Evolutionary conservation across 148 eudicot species (phyloP).

Genomic region (Rhododendron griersonianum): DNA sequence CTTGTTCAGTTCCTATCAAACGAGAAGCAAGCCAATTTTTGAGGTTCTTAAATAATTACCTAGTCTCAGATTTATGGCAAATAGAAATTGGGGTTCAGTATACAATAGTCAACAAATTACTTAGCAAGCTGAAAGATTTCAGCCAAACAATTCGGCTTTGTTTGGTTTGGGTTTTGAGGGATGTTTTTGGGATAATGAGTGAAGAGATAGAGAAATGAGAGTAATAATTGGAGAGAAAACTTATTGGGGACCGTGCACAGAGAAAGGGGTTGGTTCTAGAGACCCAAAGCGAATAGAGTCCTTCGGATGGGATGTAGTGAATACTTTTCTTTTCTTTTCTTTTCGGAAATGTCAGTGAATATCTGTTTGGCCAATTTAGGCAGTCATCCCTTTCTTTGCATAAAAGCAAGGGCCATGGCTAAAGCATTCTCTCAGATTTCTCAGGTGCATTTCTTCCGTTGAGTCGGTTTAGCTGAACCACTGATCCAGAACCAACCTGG

Average conservation of each 20-base stretch:
- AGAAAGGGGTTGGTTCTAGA: neutral
- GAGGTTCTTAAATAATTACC: neutral
- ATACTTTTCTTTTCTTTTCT: neutral
- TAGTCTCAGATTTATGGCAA: neutral
- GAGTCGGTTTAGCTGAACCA: neutral
- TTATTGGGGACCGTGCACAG: neutral
- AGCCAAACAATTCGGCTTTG: neutral
- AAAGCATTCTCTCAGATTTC: neutral
- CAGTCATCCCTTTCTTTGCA: neutral
- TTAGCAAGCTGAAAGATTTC: neutral
- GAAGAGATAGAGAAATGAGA: neutral
- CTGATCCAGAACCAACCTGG: neutral
- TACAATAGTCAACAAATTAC: neutral
- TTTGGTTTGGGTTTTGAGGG: neutral
- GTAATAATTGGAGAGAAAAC: neutral
- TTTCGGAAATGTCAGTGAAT: neutral
- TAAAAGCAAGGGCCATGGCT: neutral
- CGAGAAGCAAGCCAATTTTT: neutral
- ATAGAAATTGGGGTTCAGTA: neutral
- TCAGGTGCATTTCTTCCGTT: neutral
- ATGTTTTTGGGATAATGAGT: neutral
- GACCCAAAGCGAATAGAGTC: neutral
- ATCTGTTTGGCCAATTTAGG: neutral
- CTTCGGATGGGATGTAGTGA: neutral
- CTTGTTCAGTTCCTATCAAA: constrained; percentile 2